Evolutionary conservation across 1,139 yeast genomes (phyloP).

Genomic region (Kluyveromyces sp.): DNA sequence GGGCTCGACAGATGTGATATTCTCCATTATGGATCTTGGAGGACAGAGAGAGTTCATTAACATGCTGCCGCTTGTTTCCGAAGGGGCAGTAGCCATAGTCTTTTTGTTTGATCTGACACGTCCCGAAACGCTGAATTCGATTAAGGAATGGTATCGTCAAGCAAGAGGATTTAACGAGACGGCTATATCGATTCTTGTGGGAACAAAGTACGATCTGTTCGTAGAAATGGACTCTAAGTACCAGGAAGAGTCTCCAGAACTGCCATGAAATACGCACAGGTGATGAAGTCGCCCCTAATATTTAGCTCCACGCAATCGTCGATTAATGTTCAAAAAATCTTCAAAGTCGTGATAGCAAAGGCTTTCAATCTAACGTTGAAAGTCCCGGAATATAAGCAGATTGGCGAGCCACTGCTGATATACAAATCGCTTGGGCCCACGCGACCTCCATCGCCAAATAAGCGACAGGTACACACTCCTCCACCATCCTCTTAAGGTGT

Average conservation of each 20-base stretch:
- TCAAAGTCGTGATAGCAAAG: conserved; percentile 83
- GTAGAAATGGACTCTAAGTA: conserved; percentile 73
- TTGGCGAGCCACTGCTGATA: conserved; percentile 84
- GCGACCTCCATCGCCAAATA: conserved; percentile 4
- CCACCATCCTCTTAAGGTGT: conserved; percentile 1
- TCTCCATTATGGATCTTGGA: conserved; percentile 94
- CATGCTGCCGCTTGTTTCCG: conserved; percentile 90
- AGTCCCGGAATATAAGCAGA: conserved; percentile 72
- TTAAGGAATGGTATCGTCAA: conserved; percentile 93
- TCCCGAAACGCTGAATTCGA: conserved; percentile 74
- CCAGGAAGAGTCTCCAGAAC: conserved; percentile 81
- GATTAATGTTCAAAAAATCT: conserved; percentile 88
- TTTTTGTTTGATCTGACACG: conserved; percentile 91
- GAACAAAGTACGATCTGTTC: conserved; percentile 89
- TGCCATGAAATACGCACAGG: conserved; percentile 80
- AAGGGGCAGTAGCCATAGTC: conserved; percentile 88
- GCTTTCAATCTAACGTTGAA: conserved; percentile 83
- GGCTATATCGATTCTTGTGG: conserved; percentile 87
- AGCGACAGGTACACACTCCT: conserved; percentile 4
- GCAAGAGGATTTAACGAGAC: conserved; percentile 86
- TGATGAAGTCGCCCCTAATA: conserved; percentile 84
- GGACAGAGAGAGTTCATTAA: conserved; percentile 95
- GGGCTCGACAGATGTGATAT: conserved; percentile 82
- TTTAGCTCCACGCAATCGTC: conserved; percentile 93
- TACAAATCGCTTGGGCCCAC: conserved; percentile 38